Evolutionary conservation across 352 stramenopile genomes (phyloP).

Genomic region (Ophiocytium majus): DNA sequence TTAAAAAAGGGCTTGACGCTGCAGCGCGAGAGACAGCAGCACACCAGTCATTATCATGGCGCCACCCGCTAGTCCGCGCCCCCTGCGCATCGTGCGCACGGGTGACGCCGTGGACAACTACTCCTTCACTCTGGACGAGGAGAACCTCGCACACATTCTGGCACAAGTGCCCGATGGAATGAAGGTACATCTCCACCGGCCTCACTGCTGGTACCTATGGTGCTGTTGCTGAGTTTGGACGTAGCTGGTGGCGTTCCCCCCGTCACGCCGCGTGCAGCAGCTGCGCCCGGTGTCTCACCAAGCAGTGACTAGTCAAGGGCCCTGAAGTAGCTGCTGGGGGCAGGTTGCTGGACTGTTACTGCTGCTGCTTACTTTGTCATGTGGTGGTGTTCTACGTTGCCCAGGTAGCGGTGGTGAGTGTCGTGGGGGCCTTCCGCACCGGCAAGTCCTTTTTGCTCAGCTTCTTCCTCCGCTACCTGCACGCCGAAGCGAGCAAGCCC

Average conservation of each 20-base stretch:
- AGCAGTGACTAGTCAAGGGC: no score
- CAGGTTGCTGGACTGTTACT: neutral
- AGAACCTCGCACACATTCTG: constrained; percentile 59
- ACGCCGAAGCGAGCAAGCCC: constrained; percentile 61
- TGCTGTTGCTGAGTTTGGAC: no score
- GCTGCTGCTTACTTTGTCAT: constrained; percentile 61
- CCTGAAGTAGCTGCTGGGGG: neutral
- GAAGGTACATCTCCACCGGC: no score
- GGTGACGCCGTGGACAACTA: constrained; percentile 67
- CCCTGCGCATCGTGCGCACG: constrained; percentile 63
- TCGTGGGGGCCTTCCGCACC: constrained; percentile 97
- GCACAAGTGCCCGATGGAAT: constrained; percentile 72
- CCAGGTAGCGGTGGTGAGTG: constrained; percentile 92
- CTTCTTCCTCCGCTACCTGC: constrained; percentile 94
- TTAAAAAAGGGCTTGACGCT: neutral
- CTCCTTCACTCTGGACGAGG: constrained; percentile 72
- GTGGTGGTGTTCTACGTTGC: neutral
- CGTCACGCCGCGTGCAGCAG: no score
- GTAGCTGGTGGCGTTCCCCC: no score
- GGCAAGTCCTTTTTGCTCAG: constrained; percentile 97
- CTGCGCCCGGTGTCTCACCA: no score
- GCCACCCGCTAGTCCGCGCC: neutral
- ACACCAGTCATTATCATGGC: neutral
- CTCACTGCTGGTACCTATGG: no score
- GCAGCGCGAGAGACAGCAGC: neutral